Evolutionary conservation across 495 filamentous ascomycete genomes (phyloP), one percentile per base, ranked within the genome.

Genomic region (Hypoxylon rickii): DNA sequence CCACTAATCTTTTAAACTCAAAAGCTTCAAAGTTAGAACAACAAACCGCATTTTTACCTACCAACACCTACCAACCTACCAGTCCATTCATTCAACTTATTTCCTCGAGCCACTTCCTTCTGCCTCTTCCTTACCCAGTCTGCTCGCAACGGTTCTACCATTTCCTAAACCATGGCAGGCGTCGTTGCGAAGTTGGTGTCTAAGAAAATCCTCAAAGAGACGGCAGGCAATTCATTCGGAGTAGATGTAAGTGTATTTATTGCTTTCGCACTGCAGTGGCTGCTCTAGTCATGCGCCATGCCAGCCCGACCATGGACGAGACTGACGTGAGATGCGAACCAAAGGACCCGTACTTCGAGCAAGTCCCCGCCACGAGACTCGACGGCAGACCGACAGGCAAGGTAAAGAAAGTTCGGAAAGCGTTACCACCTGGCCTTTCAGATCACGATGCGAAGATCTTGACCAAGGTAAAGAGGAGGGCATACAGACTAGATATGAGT

Each of bases 401-500:
- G 66, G 78, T 73, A n/a, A 85, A 85, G 70, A 87, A 82, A 66
- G 75, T 77, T 37, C 82, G 85, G 67, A 89, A 90, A 54, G 85
- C 86, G 1, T 68, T 86, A 16, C 88, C 88, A 0, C 77, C 78
- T 4, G 88, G 87, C 16, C 79, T 97, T 44, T 91, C 91, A 6
- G 71, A 83, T 4, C 84, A 94, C 52, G 95, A 98, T 70, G 81
- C 78, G 60, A 79, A 86, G 46, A 80, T 96, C 65, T 83, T 98
- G 38, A 89, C 83, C 33, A 83, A 84, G 38, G 88, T 95, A 58
- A 90, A 93, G 63, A 77, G 84, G 55, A 79, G 86, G 50, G 92
- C 94, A 20, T 94, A 95, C 71, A 73, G 78, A 17, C 82, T 96
- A 31, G 94, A 98, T 71, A 86, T 86, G 79, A 80, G 77, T 53